A percentile compares a stretch with the other conserved stretches of the same genome.
Conservation (phyloP, 1,284 basidiomycete species). For the Ustilago bromivora region DNA sequence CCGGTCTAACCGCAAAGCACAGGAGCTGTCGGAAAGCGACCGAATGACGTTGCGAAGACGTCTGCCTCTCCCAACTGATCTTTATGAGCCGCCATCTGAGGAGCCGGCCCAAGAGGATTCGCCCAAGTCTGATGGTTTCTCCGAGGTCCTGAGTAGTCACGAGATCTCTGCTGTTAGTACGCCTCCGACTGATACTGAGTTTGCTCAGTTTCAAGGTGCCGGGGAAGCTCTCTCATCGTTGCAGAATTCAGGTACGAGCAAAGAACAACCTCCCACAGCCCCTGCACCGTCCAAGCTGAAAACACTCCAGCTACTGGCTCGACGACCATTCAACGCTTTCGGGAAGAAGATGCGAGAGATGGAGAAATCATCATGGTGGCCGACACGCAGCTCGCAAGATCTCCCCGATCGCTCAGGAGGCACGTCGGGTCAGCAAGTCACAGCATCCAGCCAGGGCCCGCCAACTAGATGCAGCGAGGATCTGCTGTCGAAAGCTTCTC, state of each 20-base stretch:
- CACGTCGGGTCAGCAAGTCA: not conserved
- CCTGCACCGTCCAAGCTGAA: slow-evolving; percentile 27
- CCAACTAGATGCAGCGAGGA: slow-evolving; percentile 36
- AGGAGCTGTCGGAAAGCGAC: not conserved
- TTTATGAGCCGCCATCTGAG: slow-evolving; percentile 19
- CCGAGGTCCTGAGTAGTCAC: not conserved
- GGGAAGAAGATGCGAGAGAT: slow-evolving; percentile 37
- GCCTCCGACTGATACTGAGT: not conserved
- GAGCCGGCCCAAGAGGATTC: not conserved
- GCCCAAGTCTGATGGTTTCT: not conserved
- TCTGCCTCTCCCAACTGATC: slow-evolving; percentile 12
- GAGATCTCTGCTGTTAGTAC: not conserved
- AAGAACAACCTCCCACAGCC: not conserved
- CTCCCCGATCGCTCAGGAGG: not conserved
- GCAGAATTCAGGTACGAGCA: not conserved
- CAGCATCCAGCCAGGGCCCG: not conserved
- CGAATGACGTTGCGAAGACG: not conserved
- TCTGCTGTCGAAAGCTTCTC: slow-evolving; percentile 29
- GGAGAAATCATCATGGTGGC: slow-evolving; percentile 33
- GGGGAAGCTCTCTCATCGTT: not conserved
- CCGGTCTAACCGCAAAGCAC: not conserved
- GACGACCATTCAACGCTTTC: slow-evolving; percentile 36
- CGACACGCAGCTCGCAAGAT: slow-evolving; percentile 21
- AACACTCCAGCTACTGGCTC: slow-evolving; percentile 32
- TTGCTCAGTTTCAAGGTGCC: not conserved